phyloP scores from a whole-genome alignment of 2,329 filamentous ascomycete species.

The Clarireedia homoeocarpa region DNA sequence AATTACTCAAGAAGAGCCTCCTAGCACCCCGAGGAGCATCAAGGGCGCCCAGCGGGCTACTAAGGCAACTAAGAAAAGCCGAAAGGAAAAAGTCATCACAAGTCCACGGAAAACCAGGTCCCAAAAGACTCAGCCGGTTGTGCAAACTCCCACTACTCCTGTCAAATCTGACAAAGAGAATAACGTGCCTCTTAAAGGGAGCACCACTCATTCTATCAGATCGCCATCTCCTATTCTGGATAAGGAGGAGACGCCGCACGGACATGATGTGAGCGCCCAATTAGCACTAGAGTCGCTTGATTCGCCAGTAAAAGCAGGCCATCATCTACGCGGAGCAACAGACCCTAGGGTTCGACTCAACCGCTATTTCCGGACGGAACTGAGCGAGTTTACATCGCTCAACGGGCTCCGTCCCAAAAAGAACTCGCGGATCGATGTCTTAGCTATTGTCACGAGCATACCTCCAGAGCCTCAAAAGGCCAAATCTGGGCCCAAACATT shows the following conservation, averaged over 20 bases:
- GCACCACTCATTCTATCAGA: background rate
- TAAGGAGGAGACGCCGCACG: slow-evolving; percentile 16
- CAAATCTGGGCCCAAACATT: slow-evolving; percentile 51
- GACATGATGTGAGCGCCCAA: slow-evolving; percentile 27
- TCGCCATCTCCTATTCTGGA: slow-evolving; percentile 20
- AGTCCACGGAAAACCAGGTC: slow-evolving; percentile 7
- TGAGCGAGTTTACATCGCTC: slow-evolving; percentile 47
- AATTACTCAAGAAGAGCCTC: background rate
- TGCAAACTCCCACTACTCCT: slow-evolving; percentile 4
- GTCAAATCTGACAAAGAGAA: slow-evolving; percentile 1
- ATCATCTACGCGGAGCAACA: slow-evolving; percentile 15
- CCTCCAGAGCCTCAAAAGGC: slow-evolving; percentile 45
- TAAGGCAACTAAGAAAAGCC: background rate
- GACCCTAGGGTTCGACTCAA: slow-evolving; percentile 23
- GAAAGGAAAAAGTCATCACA: background rate
- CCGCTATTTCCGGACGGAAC: slow-evolving; percentile 29
- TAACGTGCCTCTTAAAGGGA: background rate
- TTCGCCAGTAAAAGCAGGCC: slow-evolving; percentile 20
- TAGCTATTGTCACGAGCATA: slow-evolving; percentile 45
- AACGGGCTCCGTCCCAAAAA: slow-evolving; percentile 43
- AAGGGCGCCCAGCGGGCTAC: background rate
- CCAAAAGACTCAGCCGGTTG: background rate
- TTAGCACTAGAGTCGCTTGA: slow-evolving; percentile 21
- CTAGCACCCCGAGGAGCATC: background rate
- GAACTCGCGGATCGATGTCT: slow-evolving; percentile 42